Evolutionary conservation across 176 grass and related monocot genomes (phyloP).

Genomic region (Aegilops speltoides): DNA sequence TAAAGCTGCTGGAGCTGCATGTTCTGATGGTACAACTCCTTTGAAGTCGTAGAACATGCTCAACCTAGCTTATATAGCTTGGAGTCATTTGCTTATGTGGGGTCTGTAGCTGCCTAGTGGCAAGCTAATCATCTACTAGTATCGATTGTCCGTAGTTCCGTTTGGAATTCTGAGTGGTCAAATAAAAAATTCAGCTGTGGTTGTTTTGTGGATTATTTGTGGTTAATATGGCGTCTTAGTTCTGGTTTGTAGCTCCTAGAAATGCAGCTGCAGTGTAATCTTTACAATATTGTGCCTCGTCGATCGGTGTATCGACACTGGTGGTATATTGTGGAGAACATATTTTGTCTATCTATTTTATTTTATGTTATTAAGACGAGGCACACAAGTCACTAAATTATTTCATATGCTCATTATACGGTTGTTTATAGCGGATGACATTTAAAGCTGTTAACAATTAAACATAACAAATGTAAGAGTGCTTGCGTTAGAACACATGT

Average conservation of each 20-base stretch:
- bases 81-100: constrained; percentile 19
- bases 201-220: not conserved
- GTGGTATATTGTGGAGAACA: not conserved
- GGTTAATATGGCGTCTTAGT: not conserved
- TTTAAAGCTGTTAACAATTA: no score
- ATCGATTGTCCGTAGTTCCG: no score
- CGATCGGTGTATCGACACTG: not conserved
- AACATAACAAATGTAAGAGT: no score
- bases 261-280: not conserved
- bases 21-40: not conserved
- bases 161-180: no score
- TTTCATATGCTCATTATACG: no score
- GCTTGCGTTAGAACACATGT: no score
- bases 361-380: no score
- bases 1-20: not conserved
- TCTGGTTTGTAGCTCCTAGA: not conserved
- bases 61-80: not conserved
- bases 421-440: no score
- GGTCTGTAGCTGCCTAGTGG: constrained; percentile 1
- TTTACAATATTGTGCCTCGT: not conserved
- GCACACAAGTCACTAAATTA: no score
- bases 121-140: no score
- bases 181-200: not conserved
- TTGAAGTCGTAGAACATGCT: constrained; percentile 15
- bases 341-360: no score